Conservation (phyloP, 495 filamentous ascomycete species). For the Annulohypoxylon bovei region DNA sequence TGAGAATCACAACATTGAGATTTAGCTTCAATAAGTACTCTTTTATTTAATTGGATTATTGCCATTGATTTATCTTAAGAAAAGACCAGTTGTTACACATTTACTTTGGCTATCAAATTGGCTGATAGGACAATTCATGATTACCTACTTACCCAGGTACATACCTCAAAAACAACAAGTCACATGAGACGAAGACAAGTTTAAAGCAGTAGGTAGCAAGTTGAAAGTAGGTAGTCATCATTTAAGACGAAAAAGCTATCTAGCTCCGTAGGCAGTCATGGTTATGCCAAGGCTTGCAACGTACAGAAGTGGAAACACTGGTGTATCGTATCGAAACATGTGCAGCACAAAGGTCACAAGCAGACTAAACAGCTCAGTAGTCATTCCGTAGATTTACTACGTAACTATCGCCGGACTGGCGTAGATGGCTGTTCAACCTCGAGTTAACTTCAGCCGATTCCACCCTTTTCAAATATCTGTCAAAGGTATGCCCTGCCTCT, state of each 20-base stretch:
- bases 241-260: neutral
- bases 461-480: slow-evolving; percentile 16
- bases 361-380: slow-evolving; percentile 9
- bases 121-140: neutral
- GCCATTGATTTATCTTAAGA: no score
- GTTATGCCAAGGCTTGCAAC: neutral
- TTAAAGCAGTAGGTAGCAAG: neutral
- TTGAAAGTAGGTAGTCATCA: neutral
- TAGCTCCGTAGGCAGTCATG: neutral
- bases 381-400: slow-evolving; percentile 26
- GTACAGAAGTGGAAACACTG: neutral
- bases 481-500: slow-evolving; percentile 16
- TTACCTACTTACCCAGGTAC: neutral
- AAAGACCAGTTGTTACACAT: no score
- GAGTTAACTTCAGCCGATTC: slow-evolving; percentile 12
- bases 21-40: no score
- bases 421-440: slow-evolving; percentile 22
- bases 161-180: neutral
- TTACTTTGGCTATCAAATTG: neutral
- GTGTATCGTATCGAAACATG: neutral
- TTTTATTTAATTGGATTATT: no score
- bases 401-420: slow-evolving; percentile 23
- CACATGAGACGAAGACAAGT: neutral
- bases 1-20: no score
- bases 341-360: neutral